Evolutionary conservation across 225 moss, liverwort and hornwort genomes (phyloP).

Genomic region (Polytrichum commune): DNA sequence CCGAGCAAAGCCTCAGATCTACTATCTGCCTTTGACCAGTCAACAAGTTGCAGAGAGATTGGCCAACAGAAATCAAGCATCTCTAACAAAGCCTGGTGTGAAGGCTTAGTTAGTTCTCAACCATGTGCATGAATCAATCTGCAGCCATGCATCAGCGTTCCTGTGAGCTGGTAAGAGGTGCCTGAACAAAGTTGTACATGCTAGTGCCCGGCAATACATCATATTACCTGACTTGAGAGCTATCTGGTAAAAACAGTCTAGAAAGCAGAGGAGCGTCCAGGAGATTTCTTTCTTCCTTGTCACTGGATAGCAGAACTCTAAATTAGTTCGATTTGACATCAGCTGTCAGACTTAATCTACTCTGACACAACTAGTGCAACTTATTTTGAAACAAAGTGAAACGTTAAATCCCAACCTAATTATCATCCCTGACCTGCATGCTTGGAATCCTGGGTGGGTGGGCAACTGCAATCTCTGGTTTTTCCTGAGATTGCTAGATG

Average conservation of each 20-base stretch:
- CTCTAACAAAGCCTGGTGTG: slow-evolving; percentile 58
- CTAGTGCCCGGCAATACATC: slow-evolving; percentile 34
- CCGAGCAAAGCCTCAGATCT: slow-evolving; percentile 90
- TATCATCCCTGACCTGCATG: slow-evolving; percentile 17
- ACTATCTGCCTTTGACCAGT: slow-evolving; percentile 84
- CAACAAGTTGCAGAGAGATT: slow-evolving; percentile 76
- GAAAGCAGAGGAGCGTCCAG: slow-evolving; percentile 12
- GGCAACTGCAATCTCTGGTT: slow-evolving; percentile 15
- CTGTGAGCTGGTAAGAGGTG: slow-evolving; percentile 53
- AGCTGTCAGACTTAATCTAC: background rate
- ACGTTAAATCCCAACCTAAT: slow-evolving; percentile 17
- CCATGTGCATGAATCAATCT: slow-evolving; percentile 40
- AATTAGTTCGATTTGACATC: slow-evolving; percentile 26
- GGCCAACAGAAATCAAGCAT: slow-evolving; percentile 51
- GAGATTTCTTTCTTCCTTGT: slow-evolving; percentile 19
- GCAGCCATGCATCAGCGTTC: slow-evolving; percentile 40
- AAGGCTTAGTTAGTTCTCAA: slow-evolving; percentile 59
- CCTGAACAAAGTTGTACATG: slow-evolving; percentile 50
- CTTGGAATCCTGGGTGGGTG: slow-evolving; percentile 15
- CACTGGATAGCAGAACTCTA: slow-evolving; percentile 39
- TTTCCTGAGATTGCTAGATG: slow-evolving; percentile 20
- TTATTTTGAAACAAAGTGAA: slow-evolving; percentile 21
- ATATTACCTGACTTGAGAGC: slow-evolving; percentile 34
- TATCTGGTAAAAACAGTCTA: slow-evolving; percentile 33
- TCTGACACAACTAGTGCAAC: slow-evolving; percentile 13